phyloP scores from a whole-genome alignment of 2,329 filamentous ascomycete genomes.

The Plenodomus lindquistii region DNA sequence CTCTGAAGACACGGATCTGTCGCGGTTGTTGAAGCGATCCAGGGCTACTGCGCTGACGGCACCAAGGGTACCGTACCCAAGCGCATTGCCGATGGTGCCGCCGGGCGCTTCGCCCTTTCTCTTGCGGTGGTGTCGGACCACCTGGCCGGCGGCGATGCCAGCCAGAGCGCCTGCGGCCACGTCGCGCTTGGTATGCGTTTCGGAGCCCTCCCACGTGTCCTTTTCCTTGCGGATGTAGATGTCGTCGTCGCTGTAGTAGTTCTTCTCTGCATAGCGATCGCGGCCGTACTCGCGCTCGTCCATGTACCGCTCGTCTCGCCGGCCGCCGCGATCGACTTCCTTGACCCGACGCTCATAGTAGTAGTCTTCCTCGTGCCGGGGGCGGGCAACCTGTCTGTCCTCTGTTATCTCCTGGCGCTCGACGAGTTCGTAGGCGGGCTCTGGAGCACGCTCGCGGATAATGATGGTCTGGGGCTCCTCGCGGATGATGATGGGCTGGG shows the following conservation, averaged over 20 bases:
- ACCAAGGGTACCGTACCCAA: slow-evolving; percentile 65
- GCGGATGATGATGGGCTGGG: slow-evolving; percentile 52
- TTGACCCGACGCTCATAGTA: slow-evolving; percentile 63
- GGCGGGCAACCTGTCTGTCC: slow-evolving; percentile 51
- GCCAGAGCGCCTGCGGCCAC: slow-evolving; percentile 65
- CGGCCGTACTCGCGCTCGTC: slow-evolving; percentile 45
- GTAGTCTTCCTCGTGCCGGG: slow-evolving; percentile 60
- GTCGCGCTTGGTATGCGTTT: slow-evolving; percentile 59
- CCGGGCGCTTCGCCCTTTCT: slow-evolving; percentile 59
- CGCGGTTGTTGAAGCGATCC: slow-evolving; percentile 54
- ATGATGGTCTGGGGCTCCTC: slow-evolving; percentile 52
- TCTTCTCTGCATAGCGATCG: slow-evolving; percentile 47
- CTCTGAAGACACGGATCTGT: slow-evolving; percentile 46
- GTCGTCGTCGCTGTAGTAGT: slow-evolving; percentile 64
- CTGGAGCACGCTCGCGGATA: slow-evolving; percentile 49
- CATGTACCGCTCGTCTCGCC: slow-evolving; percentile 42
- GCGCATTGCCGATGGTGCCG: slow-evolving; percentile 55
- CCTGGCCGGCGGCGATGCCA: slow-evolving; percentile 63
- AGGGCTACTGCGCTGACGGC: slow-evolving; percentile 64
- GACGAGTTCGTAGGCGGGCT: slow-evolving; percentile 63
- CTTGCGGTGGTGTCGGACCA: slow-evolving; percentile 62
- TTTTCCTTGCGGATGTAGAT: slow-evolving; percentile 62
- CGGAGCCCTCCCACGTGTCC: slow-evolving; percentile 47
- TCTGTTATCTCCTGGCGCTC: slow-evolving; percentile 60
- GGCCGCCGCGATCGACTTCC: slow-evolving; percentile 56